Percentiles rank a stretch among this genome's conserved stretches.
These are phyloP conservation scores for Kappamyces sp. DNA, from an alignment of 192 early-diverging fungal species.

Conservation along the genomic window DNA sequence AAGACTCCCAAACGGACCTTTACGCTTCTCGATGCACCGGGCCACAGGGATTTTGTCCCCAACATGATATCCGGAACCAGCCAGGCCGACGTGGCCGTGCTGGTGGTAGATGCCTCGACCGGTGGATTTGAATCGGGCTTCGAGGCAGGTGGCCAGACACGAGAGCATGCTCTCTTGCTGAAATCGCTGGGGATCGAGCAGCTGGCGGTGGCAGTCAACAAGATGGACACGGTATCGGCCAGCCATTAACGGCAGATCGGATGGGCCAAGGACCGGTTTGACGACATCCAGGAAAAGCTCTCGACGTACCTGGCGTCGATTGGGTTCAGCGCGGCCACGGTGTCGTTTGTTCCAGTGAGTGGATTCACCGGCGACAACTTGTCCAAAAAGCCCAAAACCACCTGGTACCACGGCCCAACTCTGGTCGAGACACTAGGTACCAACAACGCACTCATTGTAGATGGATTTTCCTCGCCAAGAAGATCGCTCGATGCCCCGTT, in stretches of 20 bases:
- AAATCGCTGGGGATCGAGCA: slow-evolving; percentile 88
- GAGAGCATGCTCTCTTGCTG: slow-evolving; percentile 91
- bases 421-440: slow-evolving; percentile 67
- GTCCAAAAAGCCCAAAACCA: slow-evolving; percentile 21
- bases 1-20: slow-evolving; percentile 71
- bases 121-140: slow-evolving; percentile 97
- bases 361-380: slow-evolving; percentile 90
- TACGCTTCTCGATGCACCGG: slow-evolving; percentile 92
- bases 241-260: slow-evolving; percentile 34
- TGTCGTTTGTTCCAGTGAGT: slow-evolving; percentile 85
- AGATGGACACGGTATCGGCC: slow-evolving; percentile 72
- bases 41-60: slow-evolving; percentile 98
- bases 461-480: slow-evolving; percentile 68
- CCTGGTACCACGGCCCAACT: slow-evolving; percentile 79
- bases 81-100: slow-evolving; percentile 90
- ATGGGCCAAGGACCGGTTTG: slow-evolving; percentile 77
- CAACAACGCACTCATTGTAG: slow-evolving; percentile 29
- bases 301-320: slow-evolving; percentile 63
- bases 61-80: slow-evolving; percentile 96
- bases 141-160: slow-evolving; percentile 88
- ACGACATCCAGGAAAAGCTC: slow-evolving; percentile 67
- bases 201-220: slow-evolving; percentile 91
- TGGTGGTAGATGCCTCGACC: slow-evolving; percentile 82
- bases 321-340: slow-evolving; percentile 70
- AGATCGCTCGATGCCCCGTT: slow-evolving; percentile 77